Evolutionary conservation across 2,329 filamentous ascomycete genomes (phyloP).

Genomic region (Orbilia oligospora): DNA sequence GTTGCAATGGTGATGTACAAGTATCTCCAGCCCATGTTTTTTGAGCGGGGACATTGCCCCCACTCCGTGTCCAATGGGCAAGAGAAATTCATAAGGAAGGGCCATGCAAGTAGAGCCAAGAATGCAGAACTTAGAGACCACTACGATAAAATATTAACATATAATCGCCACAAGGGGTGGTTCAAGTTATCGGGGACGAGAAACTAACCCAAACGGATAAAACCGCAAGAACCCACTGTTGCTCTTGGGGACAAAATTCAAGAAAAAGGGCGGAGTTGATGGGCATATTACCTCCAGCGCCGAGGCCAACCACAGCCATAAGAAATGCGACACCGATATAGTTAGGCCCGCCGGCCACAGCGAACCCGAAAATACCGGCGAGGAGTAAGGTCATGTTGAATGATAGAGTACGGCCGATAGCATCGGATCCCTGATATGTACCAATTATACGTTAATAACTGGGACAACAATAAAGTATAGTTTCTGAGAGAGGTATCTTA

Average conservation of each 20-base stretch:
- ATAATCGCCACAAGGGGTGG: background rate
- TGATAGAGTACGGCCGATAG: slow-evolving; percentile 81
- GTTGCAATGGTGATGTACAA: slow-evolving; percentile 69
- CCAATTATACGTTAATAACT: slow-evolving; percentile 67
- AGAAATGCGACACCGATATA: slow-evolving; percentile 79
- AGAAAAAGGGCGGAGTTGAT: slow-evolving; percentile 74
- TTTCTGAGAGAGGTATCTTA: background rate
- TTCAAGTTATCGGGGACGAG: background rate
- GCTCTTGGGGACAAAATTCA: slow-evolving; percentile 73
- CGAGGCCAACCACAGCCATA: slow-evolving; percentile 78
- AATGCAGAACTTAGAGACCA: slow-evolving; percentile 87
- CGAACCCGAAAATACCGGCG: slow-evolving; percentile 79
- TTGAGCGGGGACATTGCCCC: slow-evolving; percentile 65
- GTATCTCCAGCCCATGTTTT: slow-evolving; percentile 72
- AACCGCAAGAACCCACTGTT: slow-evolving; percentile 75
- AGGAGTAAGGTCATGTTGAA: slow-evolving; percentile 84
- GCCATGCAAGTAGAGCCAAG: slow-evolving; percentile 74
- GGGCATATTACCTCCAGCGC: slow-evolving; percentile 75
- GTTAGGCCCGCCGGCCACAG: slow-evolving; percentile 78
- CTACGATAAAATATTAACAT: slow-evolving; percentile 70
- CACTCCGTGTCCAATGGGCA: slow-evolving; percentile 66
- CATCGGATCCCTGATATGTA: slow-evolving; percentile 82
- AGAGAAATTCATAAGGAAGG: slow-evolving; percentile 69
- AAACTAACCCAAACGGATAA: slow-evolving; percentile 65
- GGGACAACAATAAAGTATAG: background rate